Conservation (phyloP, 345 rosid species). For the Chamaenerion angustifolium region DNA sequence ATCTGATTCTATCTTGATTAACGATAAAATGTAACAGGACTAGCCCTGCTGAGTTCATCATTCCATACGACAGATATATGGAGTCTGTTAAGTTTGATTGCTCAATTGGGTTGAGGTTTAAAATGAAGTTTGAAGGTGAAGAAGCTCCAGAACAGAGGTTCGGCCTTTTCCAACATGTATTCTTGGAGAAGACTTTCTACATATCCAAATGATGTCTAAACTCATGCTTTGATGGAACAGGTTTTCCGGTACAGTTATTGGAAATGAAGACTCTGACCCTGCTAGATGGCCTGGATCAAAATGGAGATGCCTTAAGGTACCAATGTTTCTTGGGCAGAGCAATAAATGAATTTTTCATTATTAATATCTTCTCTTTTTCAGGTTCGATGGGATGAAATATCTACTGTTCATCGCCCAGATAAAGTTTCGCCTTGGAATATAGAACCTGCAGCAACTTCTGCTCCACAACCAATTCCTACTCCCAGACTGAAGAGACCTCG, state of each 20-base stretch:
- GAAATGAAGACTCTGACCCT: conserved; percentile 36
- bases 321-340: not conserved
- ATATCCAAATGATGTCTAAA: not conserved
- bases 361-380: conserved; percentile 4
- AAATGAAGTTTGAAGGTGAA: conserved; percentile 48
- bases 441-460: conserved; percentile 25
- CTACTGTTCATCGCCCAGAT: conserved; percentile 29
- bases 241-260: conserved; percentile 42
- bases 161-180: not conserved
- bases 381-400: conserved; percentile 49
- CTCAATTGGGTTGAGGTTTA: conserved; percentile 48
- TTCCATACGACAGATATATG: conserved; percentile 32
- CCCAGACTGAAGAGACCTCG: conserved; percentile 35
- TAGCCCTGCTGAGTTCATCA: conserved; percentile 36
- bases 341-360: not conserved
- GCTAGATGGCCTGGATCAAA: conserved; percentile 39
- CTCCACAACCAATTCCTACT: conserved; percentile 29
- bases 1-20: not conserved
- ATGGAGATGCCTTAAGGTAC: conserved; percentile 54
- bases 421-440: conserved; percentile 48
- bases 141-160: conserved; percentile 54
- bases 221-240: conserved; percentile 12
- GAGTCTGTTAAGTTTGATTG: conserved; percentile 25
- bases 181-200: too few species aligned
- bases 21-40: conserved; percentile 17